Percentiles rank a stretch among this genome's conserved stretches.
Evolutionary conservation across 306 rosid genomes (phyloP).

Genomic region (Vigna hirtella): DNA sequence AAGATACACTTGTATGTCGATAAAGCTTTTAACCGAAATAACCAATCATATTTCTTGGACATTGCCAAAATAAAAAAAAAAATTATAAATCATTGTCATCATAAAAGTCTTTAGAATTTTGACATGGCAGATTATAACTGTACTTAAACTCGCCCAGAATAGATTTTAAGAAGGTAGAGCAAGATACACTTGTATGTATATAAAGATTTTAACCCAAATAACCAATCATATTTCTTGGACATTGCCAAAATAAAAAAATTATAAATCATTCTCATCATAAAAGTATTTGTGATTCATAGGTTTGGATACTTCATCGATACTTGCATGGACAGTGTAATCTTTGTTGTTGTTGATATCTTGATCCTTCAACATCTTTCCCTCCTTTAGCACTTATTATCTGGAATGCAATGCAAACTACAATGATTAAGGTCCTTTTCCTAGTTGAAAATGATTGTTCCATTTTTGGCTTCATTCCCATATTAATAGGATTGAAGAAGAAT

Average conservation of each 20-base stretch:
- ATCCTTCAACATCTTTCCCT: conserved; percentile 2
- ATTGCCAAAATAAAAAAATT: no score
- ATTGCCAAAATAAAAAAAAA: no score
- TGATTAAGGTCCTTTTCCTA: conserved; percentile 16
- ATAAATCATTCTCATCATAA: no score
- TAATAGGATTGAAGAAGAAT: background rate
- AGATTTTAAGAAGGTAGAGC: background rate
- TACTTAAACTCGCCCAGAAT: background rate
- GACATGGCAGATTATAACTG: no score
- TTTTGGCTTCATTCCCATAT: conserved; percentile 26
- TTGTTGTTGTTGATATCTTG: conserved; percentile 31
- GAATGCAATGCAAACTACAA: conserved; percentile 2
- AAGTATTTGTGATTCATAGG: no score
- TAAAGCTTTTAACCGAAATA: background rate
- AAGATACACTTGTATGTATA: background rate
- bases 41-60: no score
- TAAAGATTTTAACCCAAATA: background rate
- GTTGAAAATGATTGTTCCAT: conserved; percentile 9
- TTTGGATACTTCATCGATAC: no score
- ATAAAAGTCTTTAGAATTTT: background rate
- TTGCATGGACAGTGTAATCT: background rate
- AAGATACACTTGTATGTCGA: background rate
- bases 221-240: no score
- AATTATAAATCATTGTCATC: no score
- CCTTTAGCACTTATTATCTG: conserved; percentile 3